These are phyloP conservation scores for Aspergillus pseudoterreus DNA, from an alignment of 2,329 filamentous ascomycete genomes.

Conservation along the genomic window DNA sequence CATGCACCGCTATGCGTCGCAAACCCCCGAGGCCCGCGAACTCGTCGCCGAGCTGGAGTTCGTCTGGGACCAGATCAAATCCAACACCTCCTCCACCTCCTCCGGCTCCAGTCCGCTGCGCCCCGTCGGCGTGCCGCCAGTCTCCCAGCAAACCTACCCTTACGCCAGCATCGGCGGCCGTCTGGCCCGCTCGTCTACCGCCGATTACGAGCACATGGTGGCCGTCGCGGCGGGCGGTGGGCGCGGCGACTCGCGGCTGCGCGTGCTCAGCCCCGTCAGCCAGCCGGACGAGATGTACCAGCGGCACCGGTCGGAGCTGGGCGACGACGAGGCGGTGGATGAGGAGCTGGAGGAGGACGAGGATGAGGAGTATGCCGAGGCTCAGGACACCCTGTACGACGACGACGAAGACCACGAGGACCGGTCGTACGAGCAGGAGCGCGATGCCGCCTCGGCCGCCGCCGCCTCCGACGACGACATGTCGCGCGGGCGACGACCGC, in stretches of 20 bases:
- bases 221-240: slow-evolving; percentile 27
- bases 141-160: slow-evolving; percentile 17
- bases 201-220: slow-evolving; percentile 42
- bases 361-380: slow-evolving; percentile 34
- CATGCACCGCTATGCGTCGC: slow-evolving; percentile 90
- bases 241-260: slow-evolving; percentile 50
- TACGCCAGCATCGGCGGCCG: slow-evolving; percentile 36
- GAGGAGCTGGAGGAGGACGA: slow-evolving; percentile 29
- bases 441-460: slow-evolving; percentile 4
- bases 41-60: slow-evolving; percentile 95
- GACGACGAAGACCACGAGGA: slow-evolving; percentile 14
- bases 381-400: slow-evolving; percentile 31
- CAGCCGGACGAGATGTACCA: slow-evolving; percentile 66
- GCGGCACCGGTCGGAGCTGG: slow-evolving; percentile 38
- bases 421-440: slow-evolving; percentile 1
- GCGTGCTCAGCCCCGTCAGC: slow-evolving; percentile 79
- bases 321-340: slow-evolving; percentile 36
- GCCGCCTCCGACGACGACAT: slow-evolving; percentile 1
- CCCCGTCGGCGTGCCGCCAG: slow-evolving; percentile 24
- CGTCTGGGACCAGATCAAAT: slow-evolving; percentile 97
- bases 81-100: slow-evolving; percentile 59
- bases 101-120: slow-evolving; percentile 23
- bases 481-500: not conserved
- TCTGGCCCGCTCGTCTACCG: slow-evolving; percentile 27
- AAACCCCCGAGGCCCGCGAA: slow-evolving; percentile 76